Evolutionary conservation across 2,329 filamentous ascomycete species (phyloP).

Genomic region (Xylariaceae sp.): DNA sequence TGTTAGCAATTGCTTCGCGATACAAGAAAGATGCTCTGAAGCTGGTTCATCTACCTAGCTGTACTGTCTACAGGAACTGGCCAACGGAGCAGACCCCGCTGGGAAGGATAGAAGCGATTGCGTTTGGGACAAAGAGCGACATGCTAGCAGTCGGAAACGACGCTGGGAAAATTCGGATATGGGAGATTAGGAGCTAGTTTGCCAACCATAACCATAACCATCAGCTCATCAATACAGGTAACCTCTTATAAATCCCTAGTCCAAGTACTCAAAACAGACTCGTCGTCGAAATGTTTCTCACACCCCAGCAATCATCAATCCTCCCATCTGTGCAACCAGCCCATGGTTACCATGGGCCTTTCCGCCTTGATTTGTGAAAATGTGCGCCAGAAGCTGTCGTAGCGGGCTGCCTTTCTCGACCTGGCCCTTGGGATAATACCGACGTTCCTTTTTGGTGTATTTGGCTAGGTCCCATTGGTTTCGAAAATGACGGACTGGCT

Average conservation of each 20-base stretch:
- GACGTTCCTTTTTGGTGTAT: slow-evolving; percentile 47
- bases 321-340: background rate
- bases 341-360: background rate
- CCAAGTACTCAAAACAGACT: background rate
- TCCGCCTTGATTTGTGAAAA: slow-evolving; percentile 25
- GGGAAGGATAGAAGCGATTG: slow-evolving; percentile 79
- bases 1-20: slow-evolving; percentile 83
- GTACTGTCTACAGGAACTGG: slow-evolving; percentile 97
- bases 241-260: background rate
- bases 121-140: slow-evolving; percentile 70
- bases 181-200: slow-evolving; percentile 78
- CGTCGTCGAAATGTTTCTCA: background rate
- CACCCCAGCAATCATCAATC: background rate
- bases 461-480: slow-evolving; percentile 42
- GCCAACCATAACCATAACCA: slow-evolving; percentile 1
- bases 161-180: slow-evolving; percentile 83
- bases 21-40: slow-evolving; percentile 89
- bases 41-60: slow-evolving; percentile 87
- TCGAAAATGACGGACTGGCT: slow-evolving; percentile 43
- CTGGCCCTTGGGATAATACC: slow-evolving; percentile 54
- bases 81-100: slow-evolving; percentile 89
- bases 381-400: slow-evolving; percentile 45
- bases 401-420: slow-evolving; percentile 51
- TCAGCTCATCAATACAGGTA: slow-evolving; percentile 15
- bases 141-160: slow-evolving; percentile 89